These are phyloP conservation scores for Hypomyces rosellus DNA, from an alignment of 2,329 filamentous ascomycete species.

Conservation along the genomic window DNA sequence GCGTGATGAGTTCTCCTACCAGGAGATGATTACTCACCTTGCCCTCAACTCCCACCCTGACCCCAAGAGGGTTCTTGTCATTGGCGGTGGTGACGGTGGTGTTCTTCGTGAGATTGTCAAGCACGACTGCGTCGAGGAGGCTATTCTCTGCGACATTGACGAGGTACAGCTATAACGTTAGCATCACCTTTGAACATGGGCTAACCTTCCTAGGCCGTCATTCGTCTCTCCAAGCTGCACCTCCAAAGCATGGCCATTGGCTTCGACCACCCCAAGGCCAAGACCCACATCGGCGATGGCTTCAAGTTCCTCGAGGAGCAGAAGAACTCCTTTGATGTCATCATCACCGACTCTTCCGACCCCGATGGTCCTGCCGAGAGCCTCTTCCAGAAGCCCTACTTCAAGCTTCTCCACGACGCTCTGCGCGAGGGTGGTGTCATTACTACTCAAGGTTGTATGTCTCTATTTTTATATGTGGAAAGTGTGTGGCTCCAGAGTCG, in stretches of 20 bases:
- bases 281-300: slow-evolving; percentile 88
- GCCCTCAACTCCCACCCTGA: slow-evolving; percentile 98
- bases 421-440: slow-evolving; percentile 95
- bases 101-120: slow-evolving; percentile 98
- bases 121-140: slow-evolving; percentile 95
- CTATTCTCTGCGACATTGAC: slow-evolving; percentile 95
- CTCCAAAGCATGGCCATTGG: slow-evolving; percentile 89
- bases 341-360: slow-evolving; percentile 98
- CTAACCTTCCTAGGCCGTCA: slow-evolving; percentile 64
- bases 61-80: slow-evolving; percentile 97
- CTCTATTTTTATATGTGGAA: slow-evolving; percentile 52
- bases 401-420: slow-evolving; percentile 84
- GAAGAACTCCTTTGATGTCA: slow-evolving; percentile 97
- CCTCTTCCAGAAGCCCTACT: slow-evolving; percentile 98
- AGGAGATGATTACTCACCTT: slow-evolving; percentile 99
- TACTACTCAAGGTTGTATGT: slow-evolving; percentile 99
- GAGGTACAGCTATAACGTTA: slow-evolving; percentile 49
- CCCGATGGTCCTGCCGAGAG: slow-evolving; percentile 94
- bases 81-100: slow-evolving; percentile 94
- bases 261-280: slow-evolving; percentile 90
- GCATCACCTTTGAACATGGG: background rate
- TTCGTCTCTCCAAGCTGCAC: slow-evolving; percentile 97
- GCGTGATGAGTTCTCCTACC: slow-evolving; percentile 98
- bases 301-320: slow-evolving; percentile 98
- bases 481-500: slow-evolving; percentile 32